phyloP scores from a whole-genome alignment of 352 stramenopile species.

The Globisporangium orthogonon region DNA sequence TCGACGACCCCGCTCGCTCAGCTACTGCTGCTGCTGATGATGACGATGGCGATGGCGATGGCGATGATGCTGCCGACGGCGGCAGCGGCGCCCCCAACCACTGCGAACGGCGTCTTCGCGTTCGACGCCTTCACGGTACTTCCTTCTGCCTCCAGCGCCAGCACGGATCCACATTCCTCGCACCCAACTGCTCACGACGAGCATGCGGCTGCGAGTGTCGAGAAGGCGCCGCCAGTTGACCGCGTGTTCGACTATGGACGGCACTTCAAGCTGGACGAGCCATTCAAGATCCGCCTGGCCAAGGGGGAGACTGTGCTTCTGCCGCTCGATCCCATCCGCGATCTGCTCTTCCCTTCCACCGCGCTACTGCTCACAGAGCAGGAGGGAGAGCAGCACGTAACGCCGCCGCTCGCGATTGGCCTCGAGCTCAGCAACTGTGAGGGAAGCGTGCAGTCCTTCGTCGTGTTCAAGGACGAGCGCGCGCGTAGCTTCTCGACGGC shows the following conservation, averaged over 20 bases:
- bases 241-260: slow-evolving; percentile 17
- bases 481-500: slow-evolving; percentile 20
- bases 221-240: slow-evolving; percentile 6
- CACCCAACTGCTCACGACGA: neutral
- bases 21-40: neutral
- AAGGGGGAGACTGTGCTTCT: slow-evolving; percentile 22
- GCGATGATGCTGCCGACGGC: neutral
- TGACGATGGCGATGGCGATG: no score
- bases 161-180: neutral
- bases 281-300: slow-evolving; percentile 19
- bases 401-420: slow-evolving; percentile 13
- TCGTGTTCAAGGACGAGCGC: slow-evolving; percentile 12
- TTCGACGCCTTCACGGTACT: neutral
- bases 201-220: neutral
- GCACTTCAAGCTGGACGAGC: slow-evolving; percentile 21
- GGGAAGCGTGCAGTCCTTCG: slow-evolving; percentile 19
- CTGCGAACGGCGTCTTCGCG: neutral
- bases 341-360: slow-evolving; percentile 12
- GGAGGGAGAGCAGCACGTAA: neutral
- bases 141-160: neutral
- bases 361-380: neutral
- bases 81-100: neutral
- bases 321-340: slow-evolving; percentile 21
- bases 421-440: slow-evolving; percentile 27
- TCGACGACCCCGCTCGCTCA: neutral